Evolutionary conservation across 2,329 filamentous ascomycete genomes (phyloP).

Genomic region (Calonectria pseudoturangicola): DNA sequence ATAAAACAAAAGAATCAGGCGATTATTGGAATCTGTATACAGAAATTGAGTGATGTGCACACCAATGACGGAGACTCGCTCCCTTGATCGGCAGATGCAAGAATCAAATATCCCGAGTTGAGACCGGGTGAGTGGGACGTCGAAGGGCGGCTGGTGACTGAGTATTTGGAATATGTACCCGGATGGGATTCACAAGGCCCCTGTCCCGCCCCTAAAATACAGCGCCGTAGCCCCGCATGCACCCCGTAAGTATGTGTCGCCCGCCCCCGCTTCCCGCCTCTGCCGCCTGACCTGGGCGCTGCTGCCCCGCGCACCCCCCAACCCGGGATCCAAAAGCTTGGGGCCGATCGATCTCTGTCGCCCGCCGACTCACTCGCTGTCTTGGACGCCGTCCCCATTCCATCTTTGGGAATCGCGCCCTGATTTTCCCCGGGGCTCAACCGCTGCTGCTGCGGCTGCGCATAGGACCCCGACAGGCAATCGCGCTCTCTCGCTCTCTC

Average conservation of each 20-base stretch:
- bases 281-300: neutral
- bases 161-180: conserved; percentile 18
- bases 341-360: conserved; percentile 12
- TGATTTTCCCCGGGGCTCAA: neutral
- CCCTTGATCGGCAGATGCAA: conserved; percentile 19
- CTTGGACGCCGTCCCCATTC: neutral
- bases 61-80: neutral
- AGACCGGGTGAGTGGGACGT: neutral
- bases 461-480: neutral
- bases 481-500: neutral
- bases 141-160: conserved; percentile 2
- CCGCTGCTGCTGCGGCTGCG: no score
- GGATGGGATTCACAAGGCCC: neutral
- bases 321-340: conserved; percentile 12
- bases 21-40: neutral
- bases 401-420: conserved; percentile 9
- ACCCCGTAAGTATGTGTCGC: conserved; percentile 20
- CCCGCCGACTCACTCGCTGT: conserved; percentile 3
- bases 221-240: conserved; percentile 8
- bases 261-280: conserved; percentile 11
- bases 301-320: conserved; percentile 14
- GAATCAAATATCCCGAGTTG: conserved; percentile 6
- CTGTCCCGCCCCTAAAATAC: neutral
- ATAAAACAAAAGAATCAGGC: neutral
- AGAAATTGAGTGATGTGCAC: conserved; percentile 8